phyloP scores from a whole-genome alignment of 2,329 filamentous ascomycete genomes.

The Pestalotiopsis sp. region DNA sequence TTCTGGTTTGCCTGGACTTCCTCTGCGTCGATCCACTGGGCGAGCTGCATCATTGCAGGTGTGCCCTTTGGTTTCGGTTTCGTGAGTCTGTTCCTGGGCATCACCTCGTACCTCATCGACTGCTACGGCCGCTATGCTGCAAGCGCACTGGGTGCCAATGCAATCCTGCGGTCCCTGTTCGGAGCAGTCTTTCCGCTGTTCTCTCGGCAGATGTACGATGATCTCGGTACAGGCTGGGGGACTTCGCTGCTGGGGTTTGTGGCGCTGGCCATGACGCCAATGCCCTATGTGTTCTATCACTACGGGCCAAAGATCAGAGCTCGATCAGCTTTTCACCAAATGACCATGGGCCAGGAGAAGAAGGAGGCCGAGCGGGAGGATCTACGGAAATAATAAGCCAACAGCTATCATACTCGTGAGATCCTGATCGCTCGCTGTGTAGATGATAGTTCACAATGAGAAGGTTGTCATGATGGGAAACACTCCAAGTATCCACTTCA shows the following conservation, averaged over 20 bases:
- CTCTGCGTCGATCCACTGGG: neutral
- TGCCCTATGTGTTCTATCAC: conserved; percentile 17
- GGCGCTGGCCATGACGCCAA: conserved; percentile 25
- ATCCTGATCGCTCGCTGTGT: too few relatives aligned
- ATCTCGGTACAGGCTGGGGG: conserved; percentile 57
- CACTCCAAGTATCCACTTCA: neutral
- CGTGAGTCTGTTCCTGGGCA: conserved; percentile 22
- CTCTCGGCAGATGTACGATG: conserved; percentile 49
- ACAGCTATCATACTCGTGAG: too few relatives aligned
- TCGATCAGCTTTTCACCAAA: neutral
- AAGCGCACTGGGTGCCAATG: conserved; percentile 57
- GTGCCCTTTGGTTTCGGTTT: conserved; percentile 12
- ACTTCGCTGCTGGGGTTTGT: conserved; percentile 56
- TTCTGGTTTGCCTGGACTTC: conserved; percentile 11
- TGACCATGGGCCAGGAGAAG: neutral
- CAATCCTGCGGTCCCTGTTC: conserved; percentile 48
- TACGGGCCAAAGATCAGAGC: conserved; percentile 15
- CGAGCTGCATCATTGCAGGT: neutral
- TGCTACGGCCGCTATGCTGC: conserved; percentile 55
- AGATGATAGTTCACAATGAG: too few relatives aligned
- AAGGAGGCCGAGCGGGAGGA: neutral
- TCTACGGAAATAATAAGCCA: too few relatives aligned
- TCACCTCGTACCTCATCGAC: conserved; percentile 51
- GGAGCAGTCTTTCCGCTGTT: conserved; percentile 55
- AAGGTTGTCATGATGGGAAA: too few relatives aligned